Evolutionary conservation across 371 early-diverging fungal species (phyloP).

Genomic region (Mortierella sp.): DNA sequence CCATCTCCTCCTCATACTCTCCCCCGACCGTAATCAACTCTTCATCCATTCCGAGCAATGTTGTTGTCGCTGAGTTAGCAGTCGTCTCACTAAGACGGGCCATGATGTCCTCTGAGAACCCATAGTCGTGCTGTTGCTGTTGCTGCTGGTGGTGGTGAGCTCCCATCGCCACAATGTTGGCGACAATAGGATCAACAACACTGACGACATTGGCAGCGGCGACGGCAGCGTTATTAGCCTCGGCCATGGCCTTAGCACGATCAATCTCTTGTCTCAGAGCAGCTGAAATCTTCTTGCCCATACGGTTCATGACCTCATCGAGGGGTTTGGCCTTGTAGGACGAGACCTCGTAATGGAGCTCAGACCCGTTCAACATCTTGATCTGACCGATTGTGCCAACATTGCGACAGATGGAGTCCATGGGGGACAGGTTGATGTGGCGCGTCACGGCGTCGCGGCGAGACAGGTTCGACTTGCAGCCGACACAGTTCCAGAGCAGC

Average conservation of each 20-base stretch:
- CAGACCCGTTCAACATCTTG: constrained; percentile 40
- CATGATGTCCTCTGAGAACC: neutral
- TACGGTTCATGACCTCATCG: constrained; percentile 44
- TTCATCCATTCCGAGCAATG: neutral
- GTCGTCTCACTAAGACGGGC: neutral
- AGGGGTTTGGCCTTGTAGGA: constrained; percentile 46
- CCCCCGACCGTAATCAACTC: neutral
- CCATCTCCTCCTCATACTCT: constrained; percentile 13
- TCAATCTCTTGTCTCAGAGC: constrained; percentile 23
- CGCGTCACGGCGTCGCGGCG: constrained; percentile 53
- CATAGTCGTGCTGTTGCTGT: neutral
- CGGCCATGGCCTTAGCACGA: constrained; percentile 23
- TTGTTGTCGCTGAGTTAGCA: neutral
- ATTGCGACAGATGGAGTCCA: constrained; percentile 49
- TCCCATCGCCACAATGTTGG: neutral
- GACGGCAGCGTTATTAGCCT: neutral
- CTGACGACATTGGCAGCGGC: neutral
- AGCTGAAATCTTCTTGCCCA: constrained; percentile 39
- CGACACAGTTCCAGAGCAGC: constrained; percentile 50
- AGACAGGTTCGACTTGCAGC: constrained; percentile 50
- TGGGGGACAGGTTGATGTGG: constrained; percentile 52
- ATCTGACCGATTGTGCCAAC: constrained; percentile 52
- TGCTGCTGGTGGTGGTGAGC: neutral
- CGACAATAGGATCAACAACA: neutral
- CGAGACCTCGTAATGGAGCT: constrained; percentile 41